phyloP scores from a whole-genome alignment of 2,329 filamentous ascomycete species.

The Apiospora hydei region DNA sequence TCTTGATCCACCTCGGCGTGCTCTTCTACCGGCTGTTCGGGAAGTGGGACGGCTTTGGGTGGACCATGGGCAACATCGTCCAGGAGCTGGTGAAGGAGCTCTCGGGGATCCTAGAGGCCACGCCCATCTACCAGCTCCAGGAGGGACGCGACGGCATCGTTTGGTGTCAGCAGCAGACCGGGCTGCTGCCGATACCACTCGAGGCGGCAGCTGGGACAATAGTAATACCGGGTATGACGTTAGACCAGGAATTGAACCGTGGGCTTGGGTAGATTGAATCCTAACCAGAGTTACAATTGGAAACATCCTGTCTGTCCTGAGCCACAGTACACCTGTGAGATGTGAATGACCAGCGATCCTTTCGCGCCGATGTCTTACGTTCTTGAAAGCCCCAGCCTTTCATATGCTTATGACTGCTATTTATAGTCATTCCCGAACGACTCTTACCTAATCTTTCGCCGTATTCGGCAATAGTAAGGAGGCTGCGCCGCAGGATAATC shows the following conservation, averaged over 20 bases:
- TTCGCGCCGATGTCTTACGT: no score
- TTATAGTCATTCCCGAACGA: no score
- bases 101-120: neutral
- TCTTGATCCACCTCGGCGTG: conserved; percentile 9
- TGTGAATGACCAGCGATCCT: no score
- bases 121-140: neutral
- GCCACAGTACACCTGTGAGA: neutral
- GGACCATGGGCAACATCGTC: neutral
- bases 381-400: no score
- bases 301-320: neutral
- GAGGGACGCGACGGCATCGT: neutral
- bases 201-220: neutral
- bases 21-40: neutral
- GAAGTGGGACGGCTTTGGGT: neutral
- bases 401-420: no score
- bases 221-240: neutral
- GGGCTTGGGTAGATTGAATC: neutral
- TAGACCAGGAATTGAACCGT: neutral
- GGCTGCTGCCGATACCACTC: neutral
- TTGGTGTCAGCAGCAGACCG: conserved; percentile 17
- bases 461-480: no score
- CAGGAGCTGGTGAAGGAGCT: neutral
- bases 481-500: no score
- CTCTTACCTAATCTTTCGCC: no score
- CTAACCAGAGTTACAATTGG: neutral